Conservation (phyloP, 2,329 filamentous ascomycete genomes). For the Cordyceps cateniannulata region DNA sequence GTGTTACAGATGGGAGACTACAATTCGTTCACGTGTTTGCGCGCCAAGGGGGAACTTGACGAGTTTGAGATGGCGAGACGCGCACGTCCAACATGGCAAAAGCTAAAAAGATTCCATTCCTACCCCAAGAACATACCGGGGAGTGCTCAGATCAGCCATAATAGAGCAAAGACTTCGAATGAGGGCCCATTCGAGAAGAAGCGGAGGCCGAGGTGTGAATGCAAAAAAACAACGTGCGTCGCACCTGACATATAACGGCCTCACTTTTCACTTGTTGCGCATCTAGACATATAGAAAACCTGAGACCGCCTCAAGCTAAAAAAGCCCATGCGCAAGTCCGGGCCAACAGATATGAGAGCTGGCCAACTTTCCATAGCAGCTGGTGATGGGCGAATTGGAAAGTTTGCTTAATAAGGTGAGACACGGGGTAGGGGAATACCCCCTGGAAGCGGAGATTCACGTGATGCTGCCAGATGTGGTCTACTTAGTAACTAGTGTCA, state of each 20-base stretch:
- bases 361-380: no score
- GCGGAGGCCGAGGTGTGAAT: not conserved
- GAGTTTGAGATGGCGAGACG: not conserved
- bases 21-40: not conserved
- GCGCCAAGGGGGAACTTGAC: not conserved
- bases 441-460: not conserved
- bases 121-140: not conserved
- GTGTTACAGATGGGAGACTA: not conserved
- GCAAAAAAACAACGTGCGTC: not conserved
- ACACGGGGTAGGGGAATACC: not conserved
- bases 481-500: no score
- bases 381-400: not conserved
- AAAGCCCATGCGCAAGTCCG: not conserved
- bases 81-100: not conserved
- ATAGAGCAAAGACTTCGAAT: no score
- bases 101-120: not conserved
- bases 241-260: not conserved
- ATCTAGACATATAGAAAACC: not conserved
- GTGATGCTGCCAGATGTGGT: not conserved
- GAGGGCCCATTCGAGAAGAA: not conserved
- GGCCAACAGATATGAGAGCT: not conserved
- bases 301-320: not conserved
- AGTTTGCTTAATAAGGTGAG: not conserved
- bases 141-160: not conserved
- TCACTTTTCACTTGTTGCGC: not conserved